Conservation (phyloP, 2,329 filamentous ascomycete genomes). For the Aspergillus novoparasiticus region DNA sequence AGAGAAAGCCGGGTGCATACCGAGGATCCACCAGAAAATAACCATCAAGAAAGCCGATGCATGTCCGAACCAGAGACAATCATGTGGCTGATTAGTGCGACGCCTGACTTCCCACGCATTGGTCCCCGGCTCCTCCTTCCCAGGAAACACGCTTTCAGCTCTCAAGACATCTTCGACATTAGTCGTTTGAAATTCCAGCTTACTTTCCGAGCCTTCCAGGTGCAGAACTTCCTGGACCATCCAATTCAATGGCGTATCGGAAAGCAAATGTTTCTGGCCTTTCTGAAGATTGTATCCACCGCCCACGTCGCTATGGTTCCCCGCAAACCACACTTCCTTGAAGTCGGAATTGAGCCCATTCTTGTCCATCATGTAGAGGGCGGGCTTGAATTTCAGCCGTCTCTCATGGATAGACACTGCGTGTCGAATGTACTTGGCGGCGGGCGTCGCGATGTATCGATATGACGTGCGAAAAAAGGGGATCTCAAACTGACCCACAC, state of each 20-base stretch:
- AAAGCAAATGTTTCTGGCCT: conserved; percentile 39
- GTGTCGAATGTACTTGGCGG: conserved; percentile 53
- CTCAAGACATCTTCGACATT: conserved; percentile 17
- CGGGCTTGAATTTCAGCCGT: conserved; percentile 59
- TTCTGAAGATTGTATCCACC: conserved; percentile 52
- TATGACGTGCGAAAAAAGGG: conserved; percentile 34
- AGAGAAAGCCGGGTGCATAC: conserved; percentile 16
- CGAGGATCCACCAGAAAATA: conserved; percentile 39
- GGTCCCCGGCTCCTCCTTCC: conserved; percentile 18
- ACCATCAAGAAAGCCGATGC: conserved; percentile 29
- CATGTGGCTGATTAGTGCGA: conserved; percentile 31
- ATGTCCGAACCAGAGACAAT: conserved; percentile 35
- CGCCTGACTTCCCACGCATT: conserved; percentile 16
- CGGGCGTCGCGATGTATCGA: conserved; percentile 42
- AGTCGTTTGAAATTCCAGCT: conserved; percentile 22
- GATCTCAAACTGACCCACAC: conserved; percentile 37
- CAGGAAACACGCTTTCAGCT: conserved; percentile 13
- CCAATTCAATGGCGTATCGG: conserved; percentile 56
- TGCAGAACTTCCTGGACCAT: conserved; percentile 53
- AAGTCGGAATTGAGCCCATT: conserved; percentile 43
- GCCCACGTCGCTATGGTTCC: conserved; percentile 57
- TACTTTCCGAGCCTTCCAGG: conserved; percentile 24
- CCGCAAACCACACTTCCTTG: conserved; percentile 60
- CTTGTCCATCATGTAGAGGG: conserved; percentile 41
- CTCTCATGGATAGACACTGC: conserved; percentile 58